Base-by-base conservation (phyloP, 2,329 filamentous ascomycete genomes). In the Zarea fungicola region DNA sequence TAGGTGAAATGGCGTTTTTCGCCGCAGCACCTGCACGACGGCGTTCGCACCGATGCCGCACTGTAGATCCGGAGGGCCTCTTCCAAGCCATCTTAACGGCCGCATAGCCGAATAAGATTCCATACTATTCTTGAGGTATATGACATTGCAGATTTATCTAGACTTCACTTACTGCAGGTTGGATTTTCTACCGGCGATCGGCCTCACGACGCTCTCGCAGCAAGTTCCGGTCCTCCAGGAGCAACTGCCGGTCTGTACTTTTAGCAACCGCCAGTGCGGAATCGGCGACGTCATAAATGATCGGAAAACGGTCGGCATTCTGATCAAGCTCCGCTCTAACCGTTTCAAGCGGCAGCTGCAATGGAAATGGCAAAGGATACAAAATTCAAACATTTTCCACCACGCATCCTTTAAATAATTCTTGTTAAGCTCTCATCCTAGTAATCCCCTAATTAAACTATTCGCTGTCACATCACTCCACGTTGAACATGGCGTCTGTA, bases 281-380 rank as follows among this genome's bases (percentile, higher is more conserved):
- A n/a, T 18, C 16, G 6, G 7, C 44, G 22, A 47, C 44, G 44
- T 47, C 44, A 47, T 47, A 25, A n/a, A n/a, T n/a, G n/a, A n/a
- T n/a, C n/a, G 28, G 35, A 8, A 29, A 5, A 22, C 13, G 4
- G 23, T 21, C 44, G 34, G 35, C 44, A 26, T 35, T 25, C 25
- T 25, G 44, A 47, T 25, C 11, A 40, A 18, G 26, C 35, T 40
- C 44, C 44, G 44, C 26, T 31, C n/a, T 9, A 6, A 28, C n/a
- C n/a, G n/a, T n/a, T n/a, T n/a, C n/a, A n/a, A n/a, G n/a, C n/a
- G 32, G 25, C 18, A 37, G 19, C 26, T 40, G 44, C 44, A 36
- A 47, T 25, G 32, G 44, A 21, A 11, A 31, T 10, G 26, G 16
- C 14, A 11, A 34, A 29, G n/a, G 7, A 13, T 22, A 28, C 34